Evolutionary conservation across 2,329 filamentous ascomycete genomes (phyloP).

Genomic region (Calonectria naviculata): DNA sequence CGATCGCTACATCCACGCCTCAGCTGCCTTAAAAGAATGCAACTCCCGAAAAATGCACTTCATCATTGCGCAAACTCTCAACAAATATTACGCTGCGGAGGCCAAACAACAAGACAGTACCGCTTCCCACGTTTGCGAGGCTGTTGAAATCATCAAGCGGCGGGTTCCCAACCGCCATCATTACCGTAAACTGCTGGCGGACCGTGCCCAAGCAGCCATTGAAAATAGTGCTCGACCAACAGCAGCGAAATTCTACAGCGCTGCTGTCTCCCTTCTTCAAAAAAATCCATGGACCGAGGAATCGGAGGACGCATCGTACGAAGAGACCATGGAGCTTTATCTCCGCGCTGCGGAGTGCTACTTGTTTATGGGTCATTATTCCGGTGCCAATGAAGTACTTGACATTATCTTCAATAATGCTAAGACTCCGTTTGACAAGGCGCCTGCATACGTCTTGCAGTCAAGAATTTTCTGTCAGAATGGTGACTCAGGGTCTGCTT

Average conservation of each 20-base stretch:
- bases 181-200: slow-evolving; percentile 81
- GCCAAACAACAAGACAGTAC: slow-evolving; percentile 75
- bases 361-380: slow-evolving; percentile 79
- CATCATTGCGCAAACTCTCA: slow-evolving; percentile 83
- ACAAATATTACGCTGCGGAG: slow-evolving; percentile 75
- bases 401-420: slow-evolving; percentile 77
- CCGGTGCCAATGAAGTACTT: slow-evolving; percentile 76
- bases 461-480: slow-evolving; percentile 81
- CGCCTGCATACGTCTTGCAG: slow-evolving; percentile 84
- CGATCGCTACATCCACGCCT: slow-evolving; percentile 85
- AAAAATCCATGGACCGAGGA: slow-evolving; percentile 80
- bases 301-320: slow-evolving; percentile 80
- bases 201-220: slow-evolving; percentile 81
- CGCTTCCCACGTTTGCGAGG: slow-evolving; percentile 84
- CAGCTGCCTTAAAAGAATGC: slow-evolving; percentile 75
- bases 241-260: slow-evolving; percentile 83
- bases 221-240: slow-evolving; percentile 87
- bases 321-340: slow-evolving; percentile 85
- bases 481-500: slow-evolving; percentile 77
- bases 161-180: slow-evolving; percentile 69
- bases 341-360: slow-evolving; percentile 86
- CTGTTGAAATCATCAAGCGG: slow-evolving; percentile 78
- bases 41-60: slow-evolving; percentile 88
- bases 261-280: slow-evolving; percentile 83
- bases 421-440: slow-evolving; percentile 80